Base-by-base conservation (phyloP, 2,329 filamentous ascomycete genomes). In the Curvularia sp. region DNA sequence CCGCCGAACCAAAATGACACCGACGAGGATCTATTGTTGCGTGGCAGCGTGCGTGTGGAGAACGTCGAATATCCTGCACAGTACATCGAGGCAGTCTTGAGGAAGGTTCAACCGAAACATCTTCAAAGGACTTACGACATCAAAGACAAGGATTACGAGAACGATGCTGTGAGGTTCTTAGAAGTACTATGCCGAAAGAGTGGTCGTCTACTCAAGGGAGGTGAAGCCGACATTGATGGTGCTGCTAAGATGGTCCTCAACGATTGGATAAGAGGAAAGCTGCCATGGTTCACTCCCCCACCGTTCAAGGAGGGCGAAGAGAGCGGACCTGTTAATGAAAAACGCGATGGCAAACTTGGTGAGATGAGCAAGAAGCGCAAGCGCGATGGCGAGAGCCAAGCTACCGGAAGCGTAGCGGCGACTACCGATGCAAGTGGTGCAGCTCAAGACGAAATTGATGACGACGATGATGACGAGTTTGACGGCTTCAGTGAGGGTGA, bases 211-310 rank as follows among this genome's bases (percentile, higher is more conserved):
- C 81, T 98, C 15, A 93, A 92, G 74, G 94, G 92, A 57, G 95
- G 94, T n/a, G 95, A 98, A 76, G 90, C 94, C 3, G 95, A 99
- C 76, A 80, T 97, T 54, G 94, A 98, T 70, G 93, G 93, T 69
- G 93, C 97, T 47, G 95, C 95, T 1, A 97, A 97, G 79, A 97
- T 97, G 87, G 90, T 99, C 0, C 81, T 99, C 59, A 98, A 97
- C 71, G 95, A 99, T 74, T 99, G 98, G 62, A 86, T 98, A 72
- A 83, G 95, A 63, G 95, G 95, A 55, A 97, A 94, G 79, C 91
- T 98, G 25, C 95, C 95, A 1, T 99, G 96, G 95, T 99, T 93
- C 73, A 95, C 91, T 0, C 88, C 92, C 8, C 89, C 93, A 9
- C 92, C 93, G 1, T 65, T 70, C 41, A 69, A 67, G 32, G 78